Conservation (phyloP, 768 basidiomycete genomes). For the Lactarius vividus region DNA sequence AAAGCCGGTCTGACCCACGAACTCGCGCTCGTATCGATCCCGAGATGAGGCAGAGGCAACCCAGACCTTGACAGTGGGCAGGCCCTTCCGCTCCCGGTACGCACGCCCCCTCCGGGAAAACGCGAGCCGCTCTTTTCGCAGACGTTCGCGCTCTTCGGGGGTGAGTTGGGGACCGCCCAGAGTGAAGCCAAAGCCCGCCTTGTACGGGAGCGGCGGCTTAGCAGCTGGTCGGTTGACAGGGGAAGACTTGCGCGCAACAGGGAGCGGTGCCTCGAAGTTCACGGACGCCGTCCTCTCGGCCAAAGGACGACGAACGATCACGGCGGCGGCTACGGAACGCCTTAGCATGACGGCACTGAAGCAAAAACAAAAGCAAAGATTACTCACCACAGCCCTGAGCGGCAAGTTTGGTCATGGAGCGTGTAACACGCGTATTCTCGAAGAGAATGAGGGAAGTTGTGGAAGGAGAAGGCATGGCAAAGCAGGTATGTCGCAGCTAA, state of each 20-base stretch:
- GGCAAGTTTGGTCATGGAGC: slow-evolving; percentile 10
- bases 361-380: background rate
- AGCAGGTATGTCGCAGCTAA: background rate
- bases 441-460: slow-evolving; percentile 16
- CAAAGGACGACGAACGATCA: slow-evolving; percentile 19
- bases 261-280: slow-evolving; percentile 1
- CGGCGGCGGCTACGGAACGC: background rate
- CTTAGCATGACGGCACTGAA: background rate
- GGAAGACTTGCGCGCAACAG: background rate
- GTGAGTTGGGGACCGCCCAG: background rate
- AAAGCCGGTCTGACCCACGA: background rate
- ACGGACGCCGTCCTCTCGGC: slow-evolving; percentile 3
- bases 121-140: slow-evolving; percentile 20
- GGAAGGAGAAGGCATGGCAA: slow-evolving; percentile 14
- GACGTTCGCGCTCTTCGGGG: slow-evolving; percentile 16
- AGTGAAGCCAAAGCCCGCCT: slow-evolving; percentile 19
- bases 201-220: slow-evolving; percentile 10
- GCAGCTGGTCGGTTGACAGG: background rate
- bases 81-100: background rate
- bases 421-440: slow-evolving; percentile 22
- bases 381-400: slow-evolving; percentile 9
- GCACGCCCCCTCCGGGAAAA: slow-evolving; percentile 11
- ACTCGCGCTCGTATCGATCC: slow-evolving; percentile 9
- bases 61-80: slow-evolving; percentile 7
- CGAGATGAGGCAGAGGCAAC: background rate